Evolutionary conservation across 768 basidiomycete genomes (phyloP), one percentile per base, ranked within the genome.

Genomic region (Phaffia tasmanica): DNA sequence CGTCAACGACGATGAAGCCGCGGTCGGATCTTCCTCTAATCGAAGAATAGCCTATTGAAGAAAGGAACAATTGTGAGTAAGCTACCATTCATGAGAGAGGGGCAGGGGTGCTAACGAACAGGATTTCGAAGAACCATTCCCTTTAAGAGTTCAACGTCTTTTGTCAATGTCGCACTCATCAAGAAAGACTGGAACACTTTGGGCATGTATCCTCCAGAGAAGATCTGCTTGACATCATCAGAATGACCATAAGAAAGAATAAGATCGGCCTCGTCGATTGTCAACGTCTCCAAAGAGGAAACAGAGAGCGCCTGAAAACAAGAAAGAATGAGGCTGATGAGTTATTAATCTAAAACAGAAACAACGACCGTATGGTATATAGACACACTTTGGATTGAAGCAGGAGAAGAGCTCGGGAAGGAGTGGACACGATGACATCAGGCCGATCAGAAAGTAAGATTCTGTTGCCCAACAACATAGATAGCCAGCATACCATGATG

Each of bases 101-200:
- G 23, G 56, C 15, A 7, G 58, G 51, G 29, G 1, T 18, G 23
- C 19, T 25, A 6, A 80, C 87, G 62, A 70, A 94, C 93, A 8
- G 94, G 92, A 76, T 85, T 89, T 29, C 91, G 82, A 21, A 99
- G 79, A 6, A 87, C 81, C 48, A 97, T 81, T 5, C 91, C 89
- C 75, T 95, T 95, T 63, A 98, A 80, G 68, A 83, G 80, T 73
- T 93, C 89, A 3, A 99, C 90, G 71, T 98, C 95, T 72, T 92
- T 88, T 15, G 92, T 91, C 85, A 98, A 86, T 0, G 94, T 99
- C 5, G 95, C 94, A 73, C 88, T 91, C 90, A 98, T 95, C 46
- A 99, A 79, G 78, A 94, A 92, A 14, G 89, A 88, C 76, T 91
- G 94, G 76, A 84, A 89, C 68, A 87, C 84, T 70, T 84, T 86